A percentile compares a stretch with the other conserved stretches of the same genome.
phyloP scores from a whole-genome alignment of 305 asterid species.

The Plantago lanceolata region DNA sequence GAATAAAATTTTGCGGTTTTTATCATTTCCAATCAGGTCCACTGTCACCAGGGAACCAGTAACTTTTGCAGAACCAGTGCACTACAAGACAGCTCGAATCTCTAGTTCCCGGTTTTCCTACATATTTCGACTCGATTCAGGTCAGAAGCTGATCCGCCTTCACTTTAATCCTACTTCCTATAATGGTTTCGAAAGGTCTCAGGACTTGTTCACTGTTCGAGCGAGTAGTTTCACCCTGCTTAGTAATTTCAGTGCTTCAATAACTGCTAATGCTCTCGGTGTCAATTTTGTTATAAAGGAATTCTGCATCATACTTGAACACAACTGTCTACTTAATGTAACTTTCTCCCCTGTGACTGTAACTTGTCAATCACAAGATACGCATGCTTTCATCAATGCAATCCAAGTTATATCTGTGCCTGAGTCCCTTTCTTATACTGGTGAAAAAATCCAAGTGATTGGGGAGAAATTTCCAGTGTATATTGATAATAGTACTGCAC shows the following conservation, averaged over 20 bases:
- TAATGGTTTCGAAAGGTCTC: not conserved
- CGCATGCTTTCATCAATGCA: conserved; percentile 23
- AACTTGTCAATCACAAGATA: conserved; percentile 1
- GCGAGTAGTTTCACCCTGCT: conserved; percentile 22
- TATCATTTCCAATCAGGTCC: not conserved
- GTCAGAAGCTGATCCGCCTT: conserved; percentile 23
- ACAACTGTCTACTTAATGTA: conserved; percentile 9
- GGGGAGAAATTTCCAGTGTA: conserved; percentile 19
- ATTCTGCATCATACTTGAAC: conserved; percentile 19
- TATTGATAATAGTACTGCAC: conserved; percentile 22
- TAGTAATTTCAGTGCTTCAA: conserved; percentile 23
- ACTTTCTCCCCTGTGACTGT: conserved; percentile 11
- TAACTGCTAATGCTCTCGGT: conserved; percentile 17
- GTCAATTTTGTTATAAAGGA: conserved; percentile 17
- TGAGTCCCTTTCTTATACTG: conserved; percentile 3
- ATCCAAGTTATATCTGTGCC: conserved; percentile 25
- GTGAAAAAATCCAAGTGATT: conserved; percentile 18
- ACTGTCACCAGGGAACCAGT: not conserved
- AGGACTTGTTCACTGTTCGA: conserved; percentile 26
- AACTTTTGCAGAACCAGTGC: conserved; percentile 5
- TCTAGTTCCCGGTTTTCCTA: conserved; percentile 20
- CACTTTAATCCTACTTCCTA: conserved; percentile 11
- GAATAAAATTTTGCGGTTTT: no score
- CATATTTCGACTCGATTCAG: conserved; percentile 14
- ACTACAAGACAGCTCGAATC: conserved; percentile 13